Conservation (phyloP, 345 rosid species). For the Pseudoturritis turrita region DNA sequence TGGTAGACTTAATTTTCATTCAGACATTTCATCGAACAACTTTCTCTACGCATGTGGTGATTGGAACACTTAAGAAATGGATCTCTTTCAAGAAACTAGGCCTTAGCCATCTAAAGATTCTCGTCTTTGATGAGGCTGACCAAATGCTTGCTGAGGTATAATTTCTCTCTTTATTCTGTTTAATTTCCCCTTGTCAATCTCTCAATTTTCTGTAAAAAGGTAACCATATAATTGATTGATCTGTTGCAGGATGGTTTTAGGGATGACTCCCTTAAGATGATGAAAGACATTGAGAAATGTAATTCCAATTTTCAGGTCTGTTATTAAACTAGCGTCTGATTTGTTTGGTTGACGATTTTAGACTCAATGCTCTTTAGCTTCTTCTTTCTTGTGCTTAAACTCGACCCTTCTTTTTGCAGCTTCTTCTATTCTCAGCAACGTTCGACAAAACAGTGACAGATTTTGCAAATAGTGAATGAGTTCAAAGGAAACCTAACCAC, state of each 20-base stretch:
- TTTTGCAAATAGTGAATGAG: constrained; percentile 78
- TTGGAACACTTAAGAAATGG: constrained; percentile 86
- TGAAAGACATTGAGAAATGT: constrained; percentile 68
- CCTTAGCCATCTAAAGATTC: constrained; percentile 50
- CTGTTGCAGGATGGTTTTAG: constrained; percentile 83
- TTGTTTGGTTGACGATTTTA: too few relatives aligned
- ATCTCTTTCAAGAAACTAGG: constrained; percentile 61
- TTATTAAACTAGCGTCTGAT: too few relatives aligned
- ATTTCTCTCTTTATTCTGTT: background rate
- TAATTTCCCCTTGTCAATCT: too few relatives aligned
- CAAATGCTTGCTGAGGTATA: constrained; percentile 89
- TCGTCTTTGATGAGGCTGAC: constrained; percentile 98
- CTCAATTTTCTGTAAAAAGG: too few relatives aligned
- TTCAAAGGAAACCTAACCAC: constrained; percentile 85
- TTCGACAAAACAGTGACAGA: too few relatives aligned
- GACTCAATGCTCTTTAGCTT: too few relatives aligned
- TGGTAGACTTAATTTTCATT: too few relatives aligned
- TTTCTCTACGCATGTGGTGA: constrained; percentile 68
- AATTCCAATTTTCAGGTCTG: constrained; percentile 41
- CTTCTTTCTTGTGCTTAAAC: too few relatives aligned
- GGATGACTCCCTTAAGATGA: constrained; percentile 83
- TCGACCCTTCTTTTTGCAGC: too few relatives aligned
- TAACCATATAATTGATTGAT: background rate
- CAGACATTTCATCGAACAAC: too few relatives aligned
- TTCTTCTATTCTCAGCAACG: too few relatives aligned